These are phyloP conservation scores for Cetraspora pellucida DNA, from an alignment of 192 early-diverging fungal species.

Conservation along the genomic window DNA sequence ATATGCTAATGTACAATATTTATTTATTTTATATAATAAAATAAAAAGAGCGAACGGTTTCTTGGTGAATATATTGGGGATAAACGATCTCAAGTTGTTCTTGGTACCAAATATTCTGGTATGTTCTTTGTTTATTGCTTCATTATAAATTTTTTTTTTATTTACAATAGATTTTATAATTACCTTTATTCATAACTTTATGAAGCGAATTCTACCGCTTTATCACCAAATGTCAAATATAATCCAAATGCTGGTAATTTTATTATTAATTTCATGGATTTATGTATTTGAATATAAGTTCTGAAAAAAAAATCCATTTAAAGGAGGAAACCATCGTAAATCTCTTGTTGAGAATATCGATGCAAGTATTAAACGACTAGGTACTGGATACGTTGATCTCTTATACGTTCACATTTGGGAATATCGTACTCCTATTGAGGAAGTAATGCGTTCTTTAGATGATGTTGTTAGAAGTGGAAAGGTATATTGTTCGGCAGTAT, in stretches of 20 bases:
- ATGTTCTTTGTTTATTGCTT: constrained; percentile 6
- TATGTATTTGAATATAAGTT: neutral
- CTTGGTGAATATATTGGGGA: constrained; percentile 56
- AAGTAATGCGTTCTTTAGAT: constrained; percentile 70
- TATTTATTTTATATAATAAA: neutral
- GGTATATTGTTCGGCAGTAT: constrained; percentile 8
- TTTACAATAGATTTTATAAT: no score
- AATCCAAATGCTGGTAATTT: constrained; percentile 1
- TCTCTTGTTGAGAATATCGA: constrained; percentile 55
- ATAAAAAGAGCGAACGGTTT: constrained; percentile 47
- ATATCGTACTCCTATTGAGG: constrained; percentile 61
- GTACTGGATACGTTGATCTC: constrained; percentile 49
- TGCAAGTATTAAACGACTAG: constrained; percentile 55
- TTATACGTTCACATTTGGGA: constrained; percentile 53
- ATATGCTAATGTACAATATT: neutral
- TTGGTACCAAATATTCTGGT: constrained; percentile 60
- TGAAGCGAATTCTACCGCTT: neutral
- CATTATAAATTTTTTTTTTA: neutral
- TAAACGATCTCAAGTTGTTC: constrained; percentile 57
- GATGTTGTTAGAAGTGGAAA: constrained; percentile 69
- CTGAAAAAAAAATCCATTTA: constrained; percentile 32
- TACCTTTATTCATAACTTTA: neutral
- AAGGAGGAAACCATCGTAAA: constrained; percentile 46
- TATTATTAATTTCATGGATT: neutral
- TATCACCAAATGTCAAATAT: neutral